Evolutionary conservation across 805 yeast species (phyloP), one percentile per base, ranked within the genome.

Genomic region (Candida insectorum): DNA sequence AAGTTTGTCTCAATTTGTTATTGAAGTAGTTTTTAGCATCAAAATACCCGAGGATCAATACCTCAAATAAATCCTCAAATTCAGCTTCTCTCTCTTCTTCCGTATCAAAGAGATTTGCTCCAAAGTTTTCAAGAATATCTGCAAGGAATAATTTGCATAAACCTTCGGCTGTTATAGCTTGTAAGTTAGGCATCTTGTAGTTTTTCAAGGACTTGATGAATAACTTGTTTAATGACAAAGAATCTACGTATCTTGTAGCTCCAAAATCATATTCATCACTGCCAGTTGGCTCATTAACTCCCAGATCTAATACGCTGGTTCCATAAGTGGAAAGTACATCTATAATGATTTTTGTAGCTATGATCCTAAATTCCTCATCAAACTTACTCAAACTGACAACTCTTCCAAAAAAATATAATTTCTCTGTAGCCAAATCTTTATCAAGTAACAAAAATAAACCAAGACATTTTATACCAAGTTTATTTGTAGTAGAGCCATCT

Each of bases 251-350:
- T 26, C 36, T 30, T 15, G 26, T 30, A 15, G 33, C 16, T n/a
- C 31, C 39, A 14, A 23, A 17, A 24, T 77, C 74, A 16, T 71
- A 77, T 10, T 28, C 31, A 8, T 35, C 39, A 22, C 19, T 12
- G 16, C 70, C 77, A 13, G 29, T 20, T 14, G 20, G 19, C 8
- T 77, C 74, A 16, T 71, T 77, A 16, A 30, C 30, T 8, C 60
- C 64, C 2, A 65, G 60, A 47, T 79, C 86, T 21, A 85, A 68
- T 3, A 85, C 80, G 6, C 73, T 63, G 0, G 76, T 69, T 0
- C 96, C 96, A 55, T 84, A 88, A 0, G 80, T 75, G 0, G 93
- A 77, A 24, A 89, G 60, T 12, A 88, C 73, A 59, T 89, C 97
- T 30, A 85, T 75, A 15, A 89, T 77, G 4, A 81, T 77, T 46